A percentile compares a stretch with the other conserved stretches of the same genome.
These are phyloP conservation scores for Solanum clarkiae DNA, from an alignment of 257 asterid genomes.

Conservation along the genomic window DNA sequence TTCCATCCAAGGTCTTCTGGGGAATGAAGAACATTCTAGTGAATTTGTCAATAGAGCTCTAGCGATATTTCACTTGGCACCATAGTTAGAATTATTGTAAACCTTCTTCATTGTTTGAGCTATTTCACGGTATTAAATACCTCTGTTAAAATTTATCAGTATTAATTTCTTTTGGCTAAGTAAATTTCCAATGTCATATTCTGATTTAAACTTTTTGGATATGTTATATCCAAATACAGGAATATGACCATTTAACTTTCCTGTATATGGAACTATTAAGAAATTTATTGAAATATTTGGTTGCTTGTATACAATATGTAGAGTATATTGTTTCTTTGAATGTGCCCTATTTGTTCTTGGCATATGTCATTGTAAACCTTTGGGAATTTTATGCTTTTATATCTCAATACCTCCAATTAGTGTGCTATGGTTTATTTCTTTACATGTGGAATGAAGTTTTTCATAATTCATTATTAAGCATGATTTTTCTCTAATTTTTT, in stretches of 20 bases:
- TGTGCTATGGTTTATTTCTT: background rate
- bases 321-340: background rate
- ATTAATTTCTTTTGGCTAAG: background rate
- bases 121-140: background rate
- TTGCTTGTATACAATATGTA: conserved; percentile 76
- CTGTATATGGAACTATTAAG: conserved; percentile 87
- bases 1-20: conserved; percentile 85
- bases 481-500: too few relatives aligned
- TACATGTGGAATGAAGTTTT: background rate
- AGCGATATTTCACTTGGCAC: conserved; percentile 96
- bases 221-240: conserved; percentile 31
- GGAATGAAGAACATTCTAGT: conserved; percentile 50
- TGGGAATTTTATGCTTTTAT: background rate
- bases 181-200: background rate
- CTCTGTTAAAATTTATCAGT: background rate
- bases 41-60: conserved; percentile 62
- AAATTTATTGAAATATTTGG: conserved; percentile 80
- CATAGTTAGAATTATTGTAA: conserved; percentile 47
- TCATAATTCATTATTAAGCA: background rate
- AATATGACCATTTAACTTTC: conserved; percentile 84
- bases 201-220: background rate
- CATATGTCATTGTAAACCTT: background rate
- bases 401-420: background rate
- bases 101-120: background rate
- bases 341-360: background rate